A percentile compares a stretch with the other conserved stretches of the same genome.
These are phyloP conservation scores for Plantago rigida DNA, from an alignment of 305 asterid species.

Conservation along the genomic window DNA sequence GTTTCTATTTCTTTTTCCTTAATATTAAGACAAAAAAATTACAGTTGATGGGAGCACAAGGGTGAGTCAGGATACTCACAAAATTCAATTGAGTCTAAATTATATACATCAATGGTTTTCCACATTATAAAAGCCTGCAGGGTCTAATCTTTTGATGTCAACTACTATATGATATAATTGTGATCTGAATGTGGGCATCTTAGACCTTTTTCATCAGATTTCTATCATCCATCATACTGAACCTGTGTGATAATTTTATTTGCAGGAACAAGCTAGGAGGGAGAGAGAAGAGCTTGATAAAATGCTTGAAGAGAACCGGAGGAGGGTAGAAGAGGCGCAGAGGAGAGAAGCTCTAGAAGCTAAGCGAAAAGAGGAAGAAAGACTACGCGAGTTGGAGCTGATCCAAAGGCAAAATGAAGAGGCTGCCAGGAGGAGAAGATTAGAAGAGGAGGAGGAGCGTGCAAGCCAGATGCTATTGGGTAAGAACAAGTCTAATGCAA, in stretches of 20 bases:
- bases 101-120: too few relatives aligned
- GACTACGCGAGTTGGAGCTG: conserved; percentile 69
- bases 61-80: too few relatives aligned
- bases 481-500: conserved; percentile 45
- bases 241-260: not conserved
- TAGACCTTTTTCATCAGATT: too few relatives aligned
- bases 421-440: conserved; percentile 64
- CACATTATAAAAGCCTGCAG: too few relatives aligned
- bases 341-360: conserved; percentile 70
- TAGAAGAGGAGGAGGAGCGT: conserved; percentile 64
- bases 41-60: too few relatives aligned
- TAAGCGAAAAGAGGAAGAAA: conserved; percentile 76
- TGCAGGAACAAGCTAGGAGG: conserved; percentile 76
- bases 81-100: too few relatives aligned
- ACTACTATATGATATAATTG: too few relatives aligned
- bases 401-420: conserved; percentile 87
- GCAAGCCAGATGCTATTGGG: conserved; percentile 32
- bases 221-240: too few relatives aligned
- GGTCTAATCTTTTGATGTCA: too few relatives aligned
- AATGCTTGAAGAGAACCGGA: conserved; percentile 82
- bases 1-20: too few relatives aligned
- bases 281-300: conserved; percentile 92
- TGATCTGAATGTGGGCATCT: too few relatives aligned
- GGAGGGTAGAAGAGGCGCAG: conserved; percentile 92
- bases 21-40: too few relatives aligned